Conservation (phyloP, 352 stramenopile genomes). For the Phytopythium chamaehyphon region DNA sequence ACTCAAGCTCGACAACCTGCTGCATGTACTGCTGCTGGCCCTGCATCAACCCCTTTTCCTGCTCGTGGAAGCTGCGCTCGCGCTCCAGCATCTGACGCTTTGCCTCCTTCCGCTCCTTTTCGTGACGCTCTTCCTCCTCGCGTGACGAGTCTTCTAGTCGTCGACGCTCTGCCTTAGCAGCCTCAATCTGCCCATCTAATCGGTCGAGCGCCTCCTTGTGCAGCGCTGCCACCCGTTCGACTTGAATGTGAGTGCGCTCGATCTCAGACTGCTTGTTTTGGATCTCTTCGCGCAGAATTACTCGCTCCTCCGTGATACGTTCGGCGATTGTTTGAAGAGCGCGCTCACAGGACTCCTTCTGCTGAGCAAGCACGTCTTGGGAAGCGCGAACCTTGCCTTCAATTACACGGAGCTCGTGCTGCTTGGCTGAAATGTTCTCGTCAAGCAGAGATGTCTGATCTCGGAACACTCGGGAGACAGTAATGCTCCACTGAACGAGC, state of each 20-base stretch:
- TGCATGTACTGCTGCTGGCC: constrained; percentile 57
- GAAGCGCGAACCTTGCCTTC: constrained; percentile 57
- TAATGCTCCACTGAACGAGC: constrained; percentile 48
- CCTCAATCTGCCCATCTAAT: constrained; percentile 45
- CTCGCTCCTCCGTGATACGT: constrained; percentile 43
- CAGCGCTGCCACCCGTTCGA: constrained; percentile 46
- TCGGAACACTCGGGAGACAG: constrained; percentile 49
- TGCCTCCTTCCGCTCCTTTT: constrained; percentile 44
- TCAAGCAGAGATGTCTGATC: constrained; percentile 33
- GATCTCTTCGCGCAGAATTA: constrained; percentile 47
- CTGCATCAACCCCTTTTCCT: constrained; percentile 64
- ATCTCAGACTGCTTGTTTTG: constrained; percentile 53
- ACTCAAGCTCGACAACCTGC: constrained; percentile 61
- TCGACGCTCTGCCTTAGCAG: constrained; percentile 54
- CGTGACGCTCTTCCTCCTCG: constrained; percentile 33
- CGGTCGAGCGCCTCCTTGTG: constrained; percentile 58
- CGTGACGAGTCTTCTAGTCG: constrained; percentile 32
- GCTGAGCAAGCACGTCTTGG: constrained; percentile 52
- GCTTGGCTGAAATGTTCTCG: constrained; percentile 29
- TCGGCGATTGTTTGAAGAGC: constrained; percentile 52
- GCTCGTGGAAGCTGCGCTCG: constrained; percentile 58
- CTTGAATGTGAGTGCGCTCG: constrained; percentile 44
- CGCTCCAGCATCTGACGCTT: constrained; percentile 54
- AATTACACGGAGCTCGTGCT: constrained; percentile 41
- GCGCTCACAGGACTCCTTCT: constrained; percentile 62